Evolutionary conservation across 1,139 yeast species (phyloP).

Genomic region (Suhomyces bokatorum): DNA sequence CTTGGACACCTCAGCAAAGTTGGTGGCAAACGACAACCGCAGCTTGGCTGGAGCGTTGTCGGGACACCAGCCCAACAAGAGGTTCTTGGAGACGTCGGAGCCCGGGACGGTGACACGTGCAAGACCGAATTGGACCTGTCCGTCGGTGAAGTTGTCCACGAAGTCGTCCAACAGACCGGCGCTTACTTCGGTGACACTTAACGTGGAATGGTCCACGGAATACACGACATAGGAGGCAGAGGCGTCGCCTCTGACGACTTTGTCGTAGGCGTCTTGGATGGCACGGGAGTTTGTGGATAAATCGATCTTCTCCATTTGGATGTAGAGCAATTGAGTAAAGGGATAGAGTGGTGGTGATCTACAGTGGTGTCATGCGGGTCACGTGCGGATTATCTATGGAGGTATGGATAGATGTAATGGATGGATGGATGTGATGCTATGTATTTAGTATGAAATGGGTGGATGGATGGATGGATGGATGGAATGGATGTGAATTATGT

Average conservation of each 20-base stretch:
- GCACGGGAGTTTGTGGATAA: slow-evolving; percentile 57
- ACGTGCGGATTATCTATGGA: background rate
- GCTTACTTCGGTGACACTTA: slow-evolving; percentile 59
- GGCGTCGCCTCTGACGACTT: slow-evolving; percentile 62
- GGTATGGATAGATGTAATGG: no score
- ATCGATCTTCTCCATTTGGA: slow-evolving; percentile 58
- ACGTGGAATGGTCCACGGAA: slow-evolving; percentile 58
- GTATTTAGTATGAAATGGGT: no score
- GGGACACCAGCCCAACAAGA: slow-evolving; percentile 93
- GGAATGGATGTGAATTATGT: no score
- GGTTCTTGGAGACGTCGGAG: slow-evolving; percentile 79
- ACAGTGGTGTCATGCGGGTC: background rate
- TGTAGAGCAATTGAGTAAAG: slow-evolving; percentile 1
- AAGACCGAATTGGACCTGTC: slow-evolving; percentile 87
- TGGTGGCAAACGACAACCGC: slow-evolving; percentile 71
- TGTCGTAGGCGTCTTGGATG: slow-evolving; percentile 63
- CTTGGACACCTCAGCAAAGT: slow-evolving; percentile 71
- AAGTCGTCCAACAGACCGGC: slow-evolving; percentile 73
- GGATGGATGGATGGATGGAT: no score
- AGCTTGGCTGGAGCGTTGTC: slow-evolving; percentile 78
- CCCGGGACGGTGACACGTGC: slow-evolving; percentile 88
- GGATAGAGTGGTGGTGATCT: slow-evolving; percentile 1
- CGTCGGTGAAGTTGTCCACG: slow-evolving; percentile 79
- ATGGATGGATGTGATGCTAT: no score
- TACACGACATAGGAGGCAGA: slow-evolving; percentile 61